Evolutionary conservation across 78 protist species (phyloP).

Genomic region (Dictyostelium firmibasis): DNA sequence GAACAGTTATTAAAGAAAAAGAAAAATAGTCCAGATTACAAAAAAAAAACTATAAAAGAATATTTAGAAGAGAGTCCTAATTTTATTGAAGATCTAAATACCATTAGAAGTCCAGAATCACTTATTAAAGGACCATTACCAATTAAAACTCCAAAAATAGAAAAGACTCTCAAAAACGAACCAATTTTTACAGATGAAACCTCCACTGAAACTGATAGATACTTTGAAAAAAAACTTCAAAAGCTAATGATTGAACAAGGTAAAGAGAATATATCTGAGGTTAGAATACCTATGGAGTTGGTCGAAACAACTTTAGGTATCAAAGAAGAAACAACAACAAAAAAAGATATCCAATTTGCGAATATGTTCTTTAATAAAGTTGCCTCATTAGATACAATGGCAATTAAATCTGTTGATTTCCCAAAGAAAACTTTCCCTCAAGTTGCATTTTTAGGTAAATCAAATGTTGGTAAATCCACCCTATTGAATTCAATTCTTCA

Average conservation of each 20-base stretch:
- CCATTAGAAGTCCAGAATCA: background rate
- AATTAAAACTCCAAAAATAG: background rate
- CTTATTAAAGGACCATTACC: background rate
- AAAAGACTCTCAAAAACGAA: background rate
- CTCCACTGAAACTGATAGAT: background rate
- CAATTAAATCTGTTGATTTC: slow-evolving; percentile 51
- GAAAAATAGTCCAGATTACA: background rate
- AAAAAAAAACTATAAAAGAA: background rate
- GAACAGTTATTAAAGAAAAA: background rate
- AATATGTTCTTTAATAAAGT: slow-evolving; percentile 18
- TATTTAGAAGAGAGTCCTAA: background rate
- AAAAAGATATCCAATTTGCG: slow-evolving; percentile 29
- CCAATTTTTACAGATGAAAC: slow-evolving; percentile 18
- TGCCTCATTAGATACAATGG: slow-evolving; percentile 36
- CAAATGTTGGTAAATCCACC: slow-evolving; percentile 80
- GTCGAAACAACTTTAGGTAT: background rate
- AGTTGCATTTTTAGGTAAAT: slow-evolving; percentile 68
- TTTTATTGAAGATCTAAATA: background rate
- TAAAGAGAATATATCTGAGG: background rate
- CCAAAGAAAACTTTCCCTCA: slow-evolving; percentile 48
- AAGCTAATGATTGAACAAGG: slow-evolving; percentile 37
- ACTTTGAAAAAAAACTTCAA: slow-evolving; percentile 35
- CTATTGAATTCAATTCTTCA: slow-evolving; percentile 35
- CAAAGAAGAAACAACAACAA: background rate
- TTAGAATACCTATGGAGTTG: slow-evolving; percentile 11